Evolutionary conservation across 768 basidiomycete species (phyloP).

Genomic region (Trametes sanguinea): DNA sequence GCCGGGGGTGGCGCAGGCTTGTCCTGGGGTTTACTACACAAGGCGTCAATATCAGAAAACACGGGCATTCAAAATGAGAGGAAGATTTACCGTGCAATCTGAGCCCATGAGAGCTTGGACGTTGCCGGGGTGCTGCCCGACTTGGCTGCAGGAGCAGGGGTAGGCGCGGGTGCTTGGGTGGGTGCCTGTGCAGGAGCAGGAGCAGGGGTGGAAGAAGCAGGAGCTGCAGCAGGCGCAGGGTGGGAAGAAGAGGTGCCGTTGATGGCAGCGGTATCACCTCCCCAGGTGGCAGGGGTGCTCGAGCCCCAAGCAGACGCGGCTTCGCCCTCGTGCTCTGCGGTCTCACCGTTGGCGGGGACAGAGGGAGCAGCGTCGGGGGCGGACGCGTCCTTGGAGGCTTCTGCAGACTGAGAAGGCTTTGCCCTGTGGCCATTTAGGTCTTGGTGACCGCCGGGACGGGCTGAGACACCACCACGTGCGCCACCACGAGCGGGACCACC

Average conservation of each 20-base stretch:
- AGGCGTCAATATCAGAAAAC: constrained; percentile 7
- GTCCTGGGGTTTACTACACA: constrained; percentile 56
- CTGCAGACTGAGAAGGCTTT: constrained; percentile 36
- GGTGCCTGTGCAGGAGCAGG: constrained; percentile 40
- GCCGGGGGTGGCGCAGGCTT: constrained; percentile 53
- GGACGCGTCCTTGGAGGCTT: constrained; percentile 24
- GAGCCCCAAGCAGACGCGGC: constrained; percentile 32
- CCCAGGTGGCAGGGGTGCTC: constrained; percentile 34
- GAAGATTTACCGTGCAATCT: constrained; percentile 67
- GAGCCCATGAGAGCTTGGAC: constrained; percentile 84
- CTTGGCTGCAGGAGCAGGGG: constrained; percentile 24
- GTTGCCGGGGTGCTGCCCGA: constrained; percentile 62
- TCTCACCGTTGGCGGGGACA: constrained; percentile 25
- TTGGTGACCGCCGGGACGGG: constrained; percentile 50
- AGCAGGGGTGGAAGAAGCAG: constrained; percentile 29
- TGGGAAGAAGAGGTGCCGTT: constrained; percentile 31
- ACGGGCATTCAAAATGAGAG: neutral
- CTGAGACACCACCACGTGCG: constrained; percentile 43
- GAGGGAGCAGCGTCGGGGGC: constrained; percentile 32
- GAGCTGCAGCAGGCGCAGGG: constrained; percentile 35
- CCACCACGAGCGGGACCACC: constrained; percentile 47
- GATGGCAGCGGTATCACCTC: constrained; percentile 26
- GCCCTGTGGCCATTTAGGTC: constrained; percentile 36
- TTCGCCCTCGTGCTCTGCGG: constrained; percentile 36
- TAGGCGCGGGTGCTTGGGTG: constrained; percentile 30